Evolutionary conservation across 2,329 filamentous ascomycete species (phyloP).

Genomic region (Neofusicoccum umdonicola): DNA sequence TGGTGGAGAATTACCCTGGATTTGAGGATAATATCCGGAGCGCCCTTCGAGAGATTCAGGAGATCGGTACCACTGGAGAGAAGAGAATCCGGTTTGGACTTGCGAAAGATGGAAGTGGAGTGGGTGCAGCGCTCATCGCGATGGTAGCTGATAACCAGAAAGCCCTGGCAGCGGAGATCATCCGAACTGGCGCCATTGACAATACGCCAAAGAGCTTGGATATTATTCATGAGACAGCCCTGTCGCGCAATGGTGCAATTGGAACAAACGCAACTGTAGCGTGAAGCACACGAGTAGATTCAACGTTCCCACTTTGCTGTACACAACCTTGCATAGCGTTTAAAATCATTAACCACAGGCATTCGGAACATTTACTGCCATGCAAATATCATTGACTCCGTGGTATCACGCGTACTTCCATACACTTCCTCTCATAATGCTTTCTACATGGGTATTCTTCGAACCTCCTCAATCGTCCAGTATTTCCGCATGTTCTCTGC

Average conservation of each 20-base stretch:
- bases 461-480: conserved; percentile 76
- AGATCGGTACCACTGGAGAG: conserved; percentile 75
- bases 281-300: background rate
- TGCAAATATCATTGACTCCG: background rate
- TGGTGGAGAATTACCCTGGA: conserved; percentile 93
- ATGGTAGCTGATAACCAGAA: conserved; percentile 68
- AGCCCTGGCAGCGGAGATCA: background rate
- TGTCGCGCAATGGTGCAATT: background rate
- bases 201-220: background rate
- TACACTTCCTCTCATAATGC: too few relatives aligned
- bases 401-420: too few relatives aligned
- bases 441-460: conserved; percentile 63
- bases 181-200: background rate
- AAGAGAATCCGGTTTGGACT: conserved; percentile 92
- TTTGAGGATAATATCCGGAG: conserved; percentile 88
- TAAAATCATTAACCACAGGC: too few relatives aligned
- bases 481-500: conserved; percentile 87
- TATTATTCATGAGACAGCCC: background rate
- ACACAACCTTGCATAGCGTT: too few relatives aligned
- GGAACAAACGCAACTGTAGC: background rate
- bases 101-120: conserved; percentile 91
- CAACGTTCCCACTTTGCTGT: too few relatives aligned
- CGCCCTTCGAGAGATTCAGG: conserved; percentile 70
- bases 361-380: too few relatives aligned
- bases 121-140: conserved; percentile 93